Evolutionary conservation across 2,329 filamentous ascomycete genomes (phyloP).

Genomic region (Fusarium concolor): DNA sequence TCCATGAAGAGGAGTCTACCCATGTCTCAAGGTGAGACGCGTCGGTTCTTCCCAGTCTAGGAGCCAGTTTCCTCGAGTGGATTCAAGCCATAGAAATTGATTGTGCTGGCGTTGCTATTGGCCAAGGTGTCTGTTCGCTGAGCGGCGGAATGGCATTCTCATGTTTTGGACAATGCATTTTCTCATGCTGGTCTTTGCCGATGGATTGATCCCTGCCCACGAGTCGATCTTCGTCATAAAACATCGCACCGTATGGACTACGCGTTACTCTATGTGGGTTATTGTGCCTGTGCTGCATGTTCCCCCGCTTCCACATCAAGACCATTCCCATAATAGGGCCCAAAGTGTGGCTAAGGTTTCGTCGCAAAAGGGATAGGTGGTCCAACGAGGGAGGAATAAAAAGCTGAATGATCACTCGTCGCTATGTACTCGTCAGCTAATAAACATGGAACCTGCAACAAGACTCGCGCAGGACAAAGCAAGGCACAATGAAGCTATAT

Average conservation of each 20-base stretch:
- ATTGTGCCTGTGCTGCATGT: slow-evolving; percentile 7
- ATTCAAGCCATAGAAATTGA: slow-evolving; percentile 6
- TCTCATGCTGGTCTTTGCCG: slow-evolving; percentile 34
- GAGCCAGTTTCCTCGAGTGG: not conserved
- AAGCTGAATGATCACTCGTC: slow-evolving; percentile 2
- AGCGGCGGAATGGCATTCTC: slow-evolving; percentile 37
- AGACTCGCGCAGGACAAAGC: slow-evolving; percentile 3
- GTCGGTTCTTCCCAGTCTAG: not conserved
- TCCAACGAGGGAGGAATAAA: not conserved
- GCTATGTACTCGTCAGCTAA: not conserved
- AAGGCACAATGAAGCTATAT: not conserved
- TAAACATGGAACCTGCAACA: not conserved
- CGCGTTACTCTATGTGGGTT: too few relatives aligned
- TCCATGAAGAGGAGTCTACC: not conserved
- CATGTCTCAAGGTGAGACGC: slow-evolving; percentile 24
- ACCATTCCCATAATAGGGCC: slow-evolving; percentile 2
- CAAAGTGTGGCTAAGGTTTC: slow-evolving; percentile 29
- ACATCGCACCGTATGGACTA: slow-evolving; percentile 36
- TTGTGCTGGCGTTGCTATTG: slow-evolving; percentile 33
- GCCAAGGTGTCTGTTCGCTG: slow-evolving; percentile 1
- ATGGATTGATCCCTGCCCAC: slow-evolving; percentile 1
- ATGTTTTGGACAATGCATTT: slow-evolving; percentile 25
- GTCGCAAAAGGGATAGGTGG: not conserved
- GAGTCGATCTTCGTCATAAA: slow-evolving; percentile 1
- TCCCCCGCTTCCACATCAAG: slow-evolving; percentile 32